Percentiles rank a stretch among this genome's conserved stretches.
phyloP scores from a whole-genome alignment of 2,329 filamentous ascomycete genomes.

The Cryoendolithus antarcticus region DNA sequence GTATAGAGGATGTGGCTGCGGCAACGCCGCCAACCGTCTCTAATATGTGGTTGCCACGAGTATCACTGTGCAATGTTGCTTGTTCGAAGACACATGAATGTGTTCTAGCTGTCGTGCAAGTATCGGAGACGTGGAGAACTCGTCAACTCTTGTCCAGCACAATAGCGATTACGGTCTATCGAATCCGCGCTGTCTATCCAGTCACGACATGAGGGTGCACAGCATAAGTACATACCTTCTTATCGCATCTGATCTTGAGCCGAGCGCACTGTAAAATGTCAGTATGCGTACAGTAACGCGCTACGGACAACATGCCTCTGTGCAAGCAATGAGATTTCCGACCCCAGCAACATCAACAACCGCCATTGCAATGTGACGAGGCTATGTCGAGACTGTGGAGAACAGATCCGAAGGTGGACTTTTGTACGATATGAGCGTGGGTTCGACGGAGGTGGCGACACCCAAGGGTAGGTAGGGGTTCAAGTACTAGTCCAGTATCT shows the following conservation, averaged over 20 bases:
- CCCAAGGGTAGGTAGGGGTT: neutral
- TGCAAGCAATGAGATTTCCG: constrained; percentile 1
- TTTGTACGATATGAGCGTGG: neutral
- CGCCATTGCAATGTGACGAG: neutral
- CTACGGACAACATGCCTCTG: neutral
- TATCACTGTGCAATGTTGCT: neutral
- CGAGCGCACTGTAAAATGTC: neutral
- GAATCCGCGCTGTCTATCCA: neutral
- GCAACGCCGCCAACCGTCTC: no score
- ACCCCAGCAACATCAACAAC: neutral
- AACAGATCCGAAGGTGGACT: neutral
- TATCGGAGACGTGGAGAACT: neutral
- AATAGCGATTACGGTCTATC: neutral
- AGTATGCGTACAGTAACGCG: no score
- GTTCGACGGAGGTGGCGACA: neutral
- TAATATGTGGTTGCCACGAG: neutral
- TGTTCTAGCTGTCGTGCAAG: neutral
- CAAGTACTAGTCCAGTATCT: neutral
- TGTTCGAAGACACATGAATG: neutral
- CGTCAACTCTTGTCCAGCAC: no score
- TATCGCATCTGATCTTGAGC: neutral
- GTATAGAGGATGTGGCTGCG: no score
- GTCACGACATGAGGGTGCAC: neutral
- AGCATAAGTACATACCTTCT: neutral
- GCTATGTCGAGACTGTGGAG: neutral